Evolutionary conservation across 345 rosid genomes (phyloP).

Genomic region (Syzygium oleosum): DNA sequence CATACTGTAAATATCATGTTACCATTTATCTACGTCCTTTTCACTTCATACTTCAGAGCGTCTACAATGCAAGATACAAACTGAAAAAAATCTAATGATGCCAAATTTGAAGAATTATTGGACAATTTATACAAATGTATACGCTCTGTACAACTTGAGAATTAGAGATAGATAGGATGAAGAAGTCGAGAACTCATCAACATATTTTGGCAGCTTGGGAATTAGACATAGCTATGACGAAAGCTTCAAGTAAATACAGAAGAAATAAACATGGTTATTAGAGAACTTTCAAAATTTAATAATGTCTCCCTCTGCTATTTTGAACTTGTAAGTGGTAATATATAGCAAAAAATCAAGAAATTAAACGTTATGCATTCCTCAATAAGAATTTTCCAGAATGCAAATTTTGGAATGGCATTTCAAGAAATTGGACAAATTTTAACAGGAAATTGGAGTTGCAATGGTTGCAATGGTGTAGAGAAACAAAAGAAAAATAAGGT

Average conservation of each 20-base stretch:
- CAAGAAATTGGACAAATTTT: background rate
- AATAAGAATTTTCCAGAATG: background rate
- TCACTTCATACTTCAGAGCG: background rate
- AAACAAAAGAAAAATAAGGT: background rate
- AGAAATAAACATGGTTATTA: background rate
- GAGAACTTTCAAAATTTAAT: background rate
- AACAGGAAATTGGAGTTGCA: background rate
- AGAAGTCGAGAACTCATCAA: background rate
- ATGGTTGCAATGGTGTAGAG: background rate
- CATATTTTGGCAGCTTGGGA: background rate
- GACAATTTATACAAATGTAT: background rate
- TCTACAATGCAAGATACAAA: background rate
- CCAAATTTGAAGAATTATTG: background rate
- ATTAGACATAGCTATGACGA: background rate
- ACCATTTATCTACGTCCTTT: background rate
- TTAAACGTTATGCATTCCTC: background rate
- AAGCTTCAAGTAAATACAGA: background rate
- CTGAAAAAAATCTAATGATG: background rate
- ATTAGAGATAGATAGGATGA: background rate
- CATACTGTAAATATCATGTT: background rate
- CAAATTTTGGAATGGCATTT: background rate
- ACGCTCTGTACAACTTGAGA: background rate
- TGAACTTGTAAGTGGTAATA: background rate
- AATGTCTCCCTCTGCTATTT: background rate
- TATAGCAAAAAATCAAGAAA: background rate